Base-by-base conservation (phyloP, 2,329 filamentous ascomycete genomes). In the Talaromyces marneffei region DNA sequence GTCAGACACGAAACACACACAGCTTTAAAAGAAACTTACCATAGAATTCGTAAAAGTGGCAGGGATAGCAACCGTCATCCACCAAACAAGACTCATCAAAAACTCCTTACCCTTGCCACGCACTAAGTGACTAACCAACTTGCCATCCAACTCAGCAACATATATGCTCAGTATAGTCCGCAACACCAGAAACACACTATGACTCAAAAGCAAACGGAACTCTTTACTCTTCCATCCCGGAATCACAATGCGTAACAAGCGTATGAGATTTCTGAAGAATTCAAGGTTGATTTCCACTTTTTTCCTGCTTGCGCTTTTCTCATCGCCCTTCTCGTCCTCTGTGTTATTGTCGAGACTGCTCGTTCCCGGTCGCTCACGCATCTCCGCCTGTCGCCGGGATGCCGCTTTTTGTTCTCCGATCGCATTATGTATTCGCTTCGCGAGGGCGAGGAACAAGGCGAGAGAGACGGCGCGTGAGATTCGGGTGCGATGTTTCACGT, bases 21-120 rank as follows among this genome's bases (percentile, higher is more conserved):
- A 3, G 2, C 18, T 16, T n/a, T n/a, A n/a, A n/a, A 7, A n/a
- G 2, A 8, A 59, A 74, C 85, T 75, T 76, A 94, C 90, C 94
- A 99, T 99, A 0, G 92, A 97, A 76, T 99, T 99, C 42, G 94
- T 99, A 74, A 97, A 97, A 0, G 94, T 97, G 1, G 94, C 94
- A 9, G 94, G 94, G 16, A 99, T 83, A 27, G 94, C 93, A 66
- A 99, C 94, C 60, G 93, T 75, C 94, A 99, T 99, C 94, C 94
- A 99, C 92, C 93, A 97, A 5, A 95, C 85, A 68, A 99, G 87
- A 0, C 91, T 87, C 67, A 87, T 87, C 68, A 97, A 72, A 67
- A 99, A 99, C 66, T 96, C 92, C 74, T 86, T 90, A 16, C 93
- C 94, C 67, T 88, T 94, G 1, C 94, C 94, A 75, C 92, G 88